Percentiles rank a stretch among this genome's conserved stretches.
Evolutionary conservation across 306 rosid genomes (phyloP).

Genomic region (Acacia confusa): DNA sequence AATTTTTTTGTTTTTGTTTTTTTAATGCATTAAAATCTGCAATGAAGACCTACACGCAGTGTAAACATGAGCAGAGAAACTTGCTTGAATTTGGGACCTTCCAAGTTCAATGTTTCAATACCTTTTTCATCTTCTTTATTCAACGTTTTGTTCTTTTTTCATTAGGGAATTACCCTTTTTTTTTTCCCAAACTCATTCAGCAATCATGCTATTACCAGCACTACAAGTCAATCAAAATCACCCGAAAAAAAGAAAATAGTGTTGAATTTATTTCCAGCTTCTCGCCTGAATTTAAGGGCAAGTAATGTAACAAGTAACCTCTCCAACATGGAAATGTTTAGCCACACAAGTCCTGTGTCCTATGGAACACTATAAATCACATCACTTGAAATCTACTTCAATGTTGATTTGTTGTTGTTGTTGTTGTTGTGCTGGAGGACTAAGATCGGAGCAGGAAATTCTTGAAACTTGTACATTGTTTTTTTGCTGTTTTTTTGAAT

Average conservation of each 20-base stretch:
- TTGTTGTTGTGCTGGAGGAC: background rate
- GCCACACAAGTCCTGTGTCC: background rate
- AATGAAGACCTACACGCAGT: background rate
- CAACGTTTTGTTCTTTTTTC: background rate
- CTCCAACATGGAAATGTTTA: background rate
- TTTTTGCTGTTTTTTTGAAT: no score
- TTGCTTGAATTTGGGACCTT: background rate
- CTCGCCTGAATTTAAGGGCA: background rate
- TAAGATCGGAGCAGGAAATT: background rate
- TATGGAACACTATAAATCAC: background rate
- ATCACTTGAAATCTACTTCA: background rate
- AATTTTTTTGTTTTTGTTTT: background rate
- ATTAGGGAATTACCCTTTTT: background rate
- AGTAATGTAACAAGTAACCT: background rate
- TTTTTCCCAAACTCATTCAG: no score
- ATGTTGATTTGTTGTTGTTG: no score
- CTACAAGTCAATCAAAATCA: background rate
- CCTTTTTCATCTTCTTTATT: background rate
- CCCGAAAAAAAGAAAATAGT: background rate
- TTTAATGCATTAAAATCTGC: background rate
- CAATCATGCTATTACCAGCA: background rate
- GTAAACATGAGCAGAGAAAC: background rate
- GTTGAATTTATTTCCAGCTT: background rate
- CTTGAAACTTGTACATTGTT: no score
- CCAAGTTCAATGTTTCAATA: background rate